Evolutionary conservation across 345 rosid genomes (phyloP), one percentile per base, ranked within the genome.

Genomic region (Populus nigra): DNA sequence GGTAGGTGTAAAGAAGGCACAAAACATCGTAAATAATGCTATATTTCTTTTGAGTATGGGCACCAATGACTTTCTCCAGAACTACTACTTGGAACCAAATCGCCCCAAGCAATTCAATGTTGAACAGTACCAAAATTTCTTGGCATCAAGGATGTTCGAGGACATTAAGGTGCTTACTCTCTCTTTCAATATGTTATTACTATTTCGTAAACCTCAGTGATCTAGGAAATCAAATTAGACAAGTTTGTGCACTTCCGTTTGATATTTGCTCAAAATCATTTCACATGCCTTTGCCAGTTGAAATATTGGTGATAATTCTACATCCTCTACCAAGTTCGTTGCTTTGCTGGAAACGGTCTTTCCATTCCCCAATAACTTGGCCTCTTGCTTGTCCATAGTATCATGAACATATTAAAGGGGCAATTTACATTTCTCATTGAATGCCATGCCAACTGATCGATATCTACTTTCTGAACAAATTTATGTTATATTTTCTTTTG

Each of bases 51-150:
- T 89, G 69, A 91, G 97, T 50, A 87, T 92, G 97, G 98, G 98
- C 71, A 82, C 97, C 4, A 94, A 92, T 76, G 98, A 94, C 67
- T 92, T 94, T 68, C 88, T 94, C 75, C 97, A 92, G 79, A 88
- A 94, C 67, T 94, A 84, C 82, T 90, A 77, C 78, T 38, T 92
- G 80, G 98, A 94, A 65, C 88, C 90, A 27, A 80, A 78, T 79
- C 94, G 97, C 43, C 73, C 91, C 70, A 77, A 76, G 84, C 90
- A 89, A 65, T 92, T 43, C 86, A 88, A 89, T 7, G 61, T 88
- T 49, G 87, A 85, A 15, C 77, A 84, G 61, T 94, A 88, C 85
- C 82, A 86, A 72, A 77, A 87, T 71, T 92, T 73, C 79, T 85
- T 92, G 87, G 79, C 85, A 15, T 66, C 92, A 38, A 80, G 85